Base-by-base conservation (phyloP, 164 flowering plant species). In the Berberis thunbergii region DNA sequence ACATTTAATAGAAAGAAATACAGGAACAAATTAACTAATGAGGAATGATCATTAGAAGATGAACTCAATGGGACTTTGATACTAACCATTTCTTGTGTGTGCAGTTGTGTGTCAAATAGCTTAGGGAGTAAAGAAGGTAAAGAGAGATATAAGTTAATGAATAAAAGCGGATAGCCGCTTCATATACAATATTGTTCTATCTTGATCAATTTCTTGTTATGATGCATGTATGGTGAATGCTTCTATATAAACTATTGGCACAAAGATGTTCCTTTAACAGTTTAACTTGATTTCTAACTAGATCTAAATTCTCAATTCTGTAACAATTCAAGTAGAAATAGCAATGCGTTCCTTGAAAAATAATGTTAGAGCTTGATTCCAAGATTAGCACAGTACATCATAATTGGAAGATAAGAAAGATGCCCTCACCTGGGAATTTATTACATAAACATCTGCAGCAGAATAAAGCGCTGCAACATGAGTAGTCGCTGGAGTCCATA, bases 401-500 rank as follows among this genome's bases (percentile, higher is more conserved):
- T 48, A 3, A 52, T 10, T 10, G 2, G 12, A 4, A 52, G n/a
- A 52, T 1, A 9, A 52, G 3, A 52, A 8, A 52, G 11, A 4
- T 52, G 54, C 11, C 4, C 6, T 55, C 82, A 88, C 96, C 96
- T 88, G 96, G 58, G 96, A 76, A 63, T 88, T 86, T 67, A 83
- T 91, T 40, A 84, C 79, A 64, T 95, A 95, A 67, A 80, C 91
- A 81, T 95, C 99, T 39, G 99, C 97, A 43, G 97, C 99, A 61
- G 99, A 81, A 77, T 95, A 91, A 45, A 95, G 90, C 43, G 99
- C 83, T 38, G 97, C 97, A 62, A 95, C 97, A 65, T 80, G 89
- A 42, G 97, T 91, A 6, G 96, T 91, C 66, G 96, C 83, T 60
- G 96, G 94, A 68, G 96, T 89, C 99, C 99, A 95, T 9, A 95